Base-by-base conservation (phyloP, 2,329 filamentous ascomycete species). In the Pochonia chlamydosporia region DNA sequence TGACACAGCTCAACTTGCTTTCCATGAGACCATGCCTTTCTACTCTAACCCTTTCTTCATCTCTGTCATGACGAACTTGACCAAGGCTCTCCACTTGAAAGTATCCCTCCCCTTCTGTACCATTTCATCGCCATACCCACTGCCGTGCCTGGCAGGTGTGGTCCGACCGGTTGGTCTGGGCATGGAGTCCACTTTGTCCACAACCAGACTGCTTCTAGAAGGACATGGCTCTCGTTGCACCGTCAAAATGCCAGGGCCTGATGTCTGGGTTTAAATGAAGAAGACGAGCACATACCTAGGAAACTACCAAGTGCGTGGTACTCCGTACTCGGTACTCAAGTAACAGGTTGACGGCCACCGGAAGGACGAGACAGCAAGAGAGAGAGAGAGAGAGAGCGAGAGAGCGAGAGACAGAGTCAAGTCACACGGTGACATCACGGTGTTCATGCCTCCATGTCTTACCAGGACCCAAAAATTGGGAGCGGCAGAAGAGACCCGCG, bases 391-490 rank as follows among this genome's bases (percentile, higher is more conserved):
- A 13, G 14, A 13, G n/a, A 13, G 23, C 23, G 31, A 35, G n/a
- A 35, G n/a, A 18, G 11, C 8, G 20, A 39, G 6, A 13, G 14
- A 13, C 35, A 39, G n/a, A 18, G 18, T 20, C 18, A 18, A 39
- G 35, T 39, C 40, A 43, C 40, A 43, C 40, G 8, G 37, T 40
- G 37, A 40, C 37, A 31, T 16, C 40, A 43, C 40, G 31, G 40
- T 33, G 26, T 43, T 43, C 40, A 31, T 43, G 40, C 40, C 35
- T 23, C 35, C n/a, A 18, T 39, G 35, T 39, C 35, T 23, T 39
- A 39, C 35, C 35, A 13, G 18, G 20, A 10, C 20, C 16, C 18
- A 23, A 39, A n/a, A 39, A 39, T 16, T 23, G 33, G 10, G 33
- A 20, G n/a, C n/a, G n/a, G 35, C 18, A 7, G 16, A 18, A 23